These are phyloP conservation scores for Monascus purpureus DNA, from an alignment of 495 filamentous ascomycete genomes.

Conservation along the genomic window DNA sequence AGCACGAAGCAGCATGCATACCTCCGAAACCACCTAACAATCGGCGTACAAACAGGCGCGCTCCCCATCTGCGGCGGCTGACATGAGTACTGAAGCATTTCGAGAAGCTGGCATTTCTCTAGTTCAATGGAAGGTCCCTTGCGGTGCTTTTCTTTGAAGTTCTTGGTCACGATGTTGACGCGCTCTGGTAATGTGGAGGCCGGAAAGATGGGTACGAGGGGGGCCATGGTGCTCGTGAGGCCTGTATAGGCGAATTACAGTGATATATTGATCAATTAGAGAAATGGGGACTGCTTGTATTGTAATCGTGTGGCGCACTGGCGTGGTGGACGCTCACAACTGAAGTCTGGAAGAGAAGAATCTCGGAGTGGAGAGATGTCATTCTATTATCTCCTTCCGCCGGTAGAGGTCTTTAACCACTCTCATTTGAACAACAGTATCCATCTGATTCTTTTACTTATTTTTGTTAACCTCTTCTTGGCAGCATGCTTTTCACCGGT, in stretches of 20 bases:
- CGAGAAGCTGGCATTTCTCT: slow-evolving; percentile 54
- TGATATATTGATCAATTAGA: too few species aligned
- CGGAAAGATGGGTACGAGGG: slow-evolving; percentile 27
- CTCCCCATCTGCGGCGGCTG: slow-evolving; percentile 42
- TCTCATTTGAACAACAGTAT: too few species aligned
- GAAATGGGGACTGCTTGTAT: too few species aligned
- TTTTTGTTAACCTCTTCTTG: too few species aligned
- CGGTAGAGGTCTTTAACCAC: too few species aligned
- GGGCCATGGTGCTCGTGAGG: slow-evolving; percentile 26
- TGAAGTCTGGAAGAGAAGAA: too few species aligned
- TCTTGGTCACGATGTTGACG: slow-evolving; percentile 25
- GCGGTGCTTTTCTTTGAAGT: slow-evolving; percentile 31
- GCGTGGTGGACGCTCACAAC: too few species aligned
- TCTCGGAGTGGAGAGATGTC: too few species aligned
- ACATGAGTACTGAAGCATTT: slow-evolving; percentile 76
- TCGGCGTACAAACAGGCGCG: slow-evolving; percentile 53
- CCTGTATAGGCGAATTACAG: slow-evolving; percentile 22
- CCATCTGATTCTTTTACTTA: too few species aligned
- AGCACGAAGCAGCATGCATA: slow-evolving; percentile 35
- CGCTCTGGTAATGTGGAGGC: slow-evolving; percentile 24
- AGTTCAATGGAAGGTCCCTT: slow-evolving; percentile 39
- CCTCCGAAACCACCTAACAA: slow-evolving; percentile 69
- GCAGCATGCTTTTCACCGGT: too few species aligned
- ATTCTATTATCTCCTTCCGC: too few species aligned
- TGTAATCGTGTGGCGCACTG: too few species aligned